A percentile compares a stretch with the other conserved stretches of the same genome.
Conservation (phyloP, 1,284 basidiomycete genomes). For the Sanguinoderma infundibulare region DNA sequence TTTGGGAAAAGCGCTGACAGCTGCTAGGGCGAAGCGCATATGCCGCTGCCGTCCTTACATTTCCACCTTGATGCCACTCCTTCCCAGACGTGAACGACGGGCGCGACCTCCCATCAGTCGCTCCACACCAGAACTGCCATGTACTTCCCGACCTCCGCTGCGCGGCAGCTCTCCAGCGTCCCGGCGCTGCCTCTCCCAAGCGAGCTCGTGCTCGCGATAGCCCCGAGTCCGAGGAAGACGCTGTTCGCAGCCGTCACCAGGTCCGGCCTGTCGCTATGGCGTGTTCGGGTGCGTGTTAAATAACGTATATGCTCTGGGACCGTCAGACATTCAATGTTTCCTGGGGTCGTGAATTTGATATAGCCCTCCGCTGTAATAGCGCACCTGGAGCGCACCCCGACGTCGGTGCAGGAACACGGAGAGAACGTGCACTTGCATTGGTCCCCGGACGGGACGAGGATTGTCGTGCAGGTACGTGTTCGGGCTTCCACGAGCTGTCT, state of each 20-base stretch:
- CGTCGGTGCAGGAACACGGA: conserved; percentile 82
- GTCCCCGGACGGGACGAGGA: conserved; percentile 78
- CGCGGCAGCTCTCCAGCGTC: conserved; percentile 68
- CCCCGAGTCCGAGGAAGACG: conserved; percentile 73
- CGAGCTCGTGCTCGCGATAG: conserved; percentile 63
- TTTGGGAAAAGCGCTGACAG: neutral
- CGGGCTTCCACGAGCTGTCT: conserved; percentile 4
- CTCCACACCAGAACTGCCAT: conserved; percentile 42
- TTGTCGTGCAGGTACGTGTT: conserved; percentile 75
- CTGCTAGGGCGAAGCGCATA: neutral
- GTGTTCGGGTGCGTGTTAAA: conserved; percentile 81
- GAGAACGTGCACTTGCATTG: conserved; percentile 76
- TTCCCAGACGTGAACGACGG: conserved; percentile 11
- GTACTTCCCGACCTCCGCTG: conserved; percentile 85
- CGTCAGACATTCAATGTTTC: neutral
- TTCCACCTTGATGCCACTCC: conserved; percentile 15
- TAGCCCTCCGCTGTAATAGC: conserved; percentile 84
- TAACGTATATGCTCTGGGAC: neutral
- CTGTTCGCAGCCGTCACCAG: conserved; percentile 79
- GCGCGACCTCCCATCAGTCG: conserved; percentile 1
- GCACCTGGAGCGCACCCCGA: conserved; percentile 73
- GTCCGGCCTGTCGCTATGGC: conserved; percentile 77
- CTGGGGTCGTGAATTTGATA: neutral
- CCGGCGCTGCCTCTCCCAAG: conserved; percentile 68
- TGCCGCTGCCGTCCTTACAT: neutral